Percentiles rank a stretch among this genome's conserved stretches.
These are phyloP conservation scores for Mallotus nudiflorus DNA, from an alignment of 345 rosid genomes.

Conservation along the genomic window DNA sequence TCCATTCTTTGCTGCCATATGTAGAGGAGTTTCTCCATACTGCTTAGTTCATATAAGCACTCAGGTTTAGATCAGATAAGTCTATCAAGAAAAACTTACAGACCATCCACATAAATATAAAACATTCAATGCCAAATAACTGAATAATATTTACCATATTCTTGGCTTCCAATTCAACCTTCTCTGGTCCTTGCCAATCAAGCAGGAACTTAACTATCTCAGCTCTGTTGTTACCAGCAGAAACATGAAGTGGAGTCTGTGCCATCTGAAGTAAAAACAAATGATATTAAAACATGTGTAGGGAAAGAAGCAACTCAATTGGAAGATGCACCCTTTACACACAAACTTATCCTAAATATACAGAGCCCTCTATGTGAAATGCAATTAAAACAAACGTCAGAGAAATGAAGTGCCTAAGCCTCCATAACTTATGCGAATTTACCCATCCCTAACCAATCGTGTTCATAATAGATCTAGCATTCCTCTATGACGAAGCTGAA, in stretches of 20 bases:
- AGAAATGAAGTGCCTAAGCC: neutral
- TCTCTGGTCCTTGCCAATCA: conserved; percentile 65
- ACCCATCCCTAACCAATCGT: neutral
- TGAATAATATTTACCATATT: conserved; percentile 56
- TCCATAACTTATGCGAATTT: neutral
- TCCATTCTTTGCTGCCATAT: conserved; percentile 99
- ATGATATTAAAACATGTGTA: neutral
- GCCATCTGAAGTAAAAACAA: conserved; percentile 69
- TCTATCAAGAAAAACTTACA: neutral
- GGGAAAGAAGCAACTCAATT: neutral
- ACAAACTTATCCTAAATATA: neutral
- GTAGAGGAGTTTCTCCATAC: conserved; percentile 99
- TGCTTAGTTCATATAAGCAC: conserved; percentile 32
- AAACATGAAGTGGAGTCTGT: conserved; percentile 94
- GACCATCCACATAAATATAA: neutral
- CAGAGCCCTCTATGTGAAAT: neutral
- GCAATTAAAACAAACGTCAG: neutral
- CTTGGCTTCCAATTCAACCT: conserved; percentile 81
- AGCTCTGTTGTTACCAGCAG: conserved; percentile 77
- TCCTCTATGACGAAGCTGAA: neutral
- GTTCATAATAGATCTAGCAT: conserved; percentile 11
- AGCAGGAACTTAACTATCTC: conserved; percentile 76
- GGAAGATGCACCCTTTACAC: neutral
- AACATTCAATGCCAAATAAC: too few relatives aligned
- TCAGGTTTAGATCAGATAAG: conserved; percentile 15